Conservation (phyloP, 1,139 yeast species). For the Candida sp. region DNA sequence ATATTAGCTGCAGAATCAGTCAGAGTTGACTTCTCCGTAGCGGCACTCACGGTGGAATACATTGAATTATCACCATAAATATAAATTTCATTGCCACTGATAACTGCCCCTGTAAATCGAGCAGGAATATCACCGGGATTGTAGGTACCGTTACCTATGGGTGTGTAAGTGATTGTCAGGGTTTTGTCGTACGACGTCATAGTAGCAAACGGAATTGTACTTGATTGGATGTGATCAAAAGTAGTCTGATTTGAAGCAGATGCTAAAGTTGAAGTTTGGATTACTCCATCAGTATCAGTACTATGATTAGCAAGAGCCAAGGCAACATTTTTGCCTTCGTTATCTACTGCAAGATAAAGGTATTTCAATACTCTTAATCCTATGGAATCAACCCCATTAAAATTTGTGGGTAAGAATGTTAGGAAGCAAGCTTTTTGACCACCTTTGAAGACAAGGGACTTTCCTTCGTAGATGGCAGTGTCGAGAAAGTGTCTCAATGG, state of each 20-base stretch:
- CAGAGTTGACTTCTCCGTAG: constrained; percentile 7
- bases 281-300: not conserved
- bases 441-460: constrained; percentile 42
- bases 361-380: constrained; percentile 61
- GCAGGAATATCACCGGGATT: constrained; percentile 24
- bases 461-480: constrained; percentile 28
- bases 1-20: not conserved
- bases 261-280: not conserved
- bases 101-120: constrained; percentile 28
- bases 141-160: constrained; percentile 8
- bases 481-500: constrained; percentile 52
- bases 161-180: constrained; percentile 17
- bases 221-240: constrained; percentile 25
- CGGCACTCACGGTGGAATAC: constrained; percentile 7
- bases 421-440: constrained; percentile 64
- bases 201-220: constrained; percentile 39
- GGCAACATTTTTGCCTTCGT: constrained; percentile 56
- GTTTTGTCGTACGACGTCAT: constrained; percentile 10
- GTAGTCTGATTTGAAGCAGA: constrained; percentile 9
- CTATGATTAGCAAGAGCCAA: constrained; percentile 25
- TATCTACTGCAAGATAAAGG: constrained; percentile 65
- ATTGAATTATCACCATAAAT: constrained; percentile 12
- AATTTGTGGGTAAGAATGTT: constrained; percentile 50
- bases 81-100: constrained; percentile 31
- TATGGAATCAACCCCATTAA: constrained; percentile 51